These are phyloP conservation scores for Lycium ferocissimum DNA, from an alignment of 257 asterid genomes.

Conservation along the genomic window DNA sequence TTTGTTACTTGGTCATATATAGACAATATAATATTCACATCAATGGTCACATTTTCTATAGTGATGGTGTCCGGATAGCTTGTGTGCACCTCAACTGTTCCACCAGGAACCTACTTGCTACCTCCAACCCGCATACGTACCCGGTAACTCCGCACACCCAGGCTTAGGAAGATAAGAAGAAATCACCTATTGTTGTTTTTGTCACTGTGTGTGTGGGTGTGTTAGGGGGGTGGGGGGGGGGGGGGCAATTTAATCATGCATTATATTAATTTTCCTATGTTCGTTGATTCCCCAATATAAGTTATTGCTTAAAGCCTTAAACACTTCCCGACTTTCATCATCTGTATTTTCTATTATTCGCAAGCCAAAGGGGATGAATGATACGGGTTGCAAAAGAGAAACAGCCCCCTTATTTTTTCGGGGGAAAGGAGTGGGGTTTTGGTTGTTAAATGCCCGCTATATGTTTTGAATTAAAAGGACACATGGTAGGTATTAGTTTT, in stretches of 20 bases:
- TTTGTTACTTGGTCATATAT: background rate
- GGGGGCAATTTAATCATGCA: background rate
- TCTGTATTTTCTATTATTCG: background rate
- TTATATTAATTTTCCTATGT: background rate
- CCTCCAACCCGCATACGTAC: no score
- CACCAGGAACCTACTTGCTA: no score
- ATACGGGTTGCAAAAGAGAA: background rate
- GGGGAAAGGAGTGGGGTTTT: background rate
- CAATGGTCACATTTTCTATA: background rate
- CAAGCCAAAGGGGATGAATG: background rate
- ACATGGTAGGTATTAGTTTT: background rate
- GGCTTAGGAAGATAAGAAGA: background rate
- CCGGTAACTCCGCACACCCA: no score
- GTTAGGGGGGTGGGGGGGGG: no score
- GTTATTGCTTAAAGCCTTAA: background rate
- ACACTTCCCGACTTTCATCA: background rate
- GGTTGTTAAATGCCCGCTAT: background rate
- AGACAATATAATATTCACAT: background rate
- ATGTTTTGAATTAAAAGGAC: conserved; percentile 13
- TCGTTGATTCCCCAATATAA: background rate
- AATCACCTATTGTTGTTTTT: background rate
- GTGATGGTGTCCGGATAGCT: no score
- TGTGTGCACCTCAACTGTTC: no score
- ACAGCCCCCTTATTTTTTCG: background rate
- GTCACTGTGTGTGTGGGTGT: background rate